phyloP scores from a whole-genome alignment of 2,329 filamentous ascomycete species.

The Westerdykella aurantiaca region DNA sequence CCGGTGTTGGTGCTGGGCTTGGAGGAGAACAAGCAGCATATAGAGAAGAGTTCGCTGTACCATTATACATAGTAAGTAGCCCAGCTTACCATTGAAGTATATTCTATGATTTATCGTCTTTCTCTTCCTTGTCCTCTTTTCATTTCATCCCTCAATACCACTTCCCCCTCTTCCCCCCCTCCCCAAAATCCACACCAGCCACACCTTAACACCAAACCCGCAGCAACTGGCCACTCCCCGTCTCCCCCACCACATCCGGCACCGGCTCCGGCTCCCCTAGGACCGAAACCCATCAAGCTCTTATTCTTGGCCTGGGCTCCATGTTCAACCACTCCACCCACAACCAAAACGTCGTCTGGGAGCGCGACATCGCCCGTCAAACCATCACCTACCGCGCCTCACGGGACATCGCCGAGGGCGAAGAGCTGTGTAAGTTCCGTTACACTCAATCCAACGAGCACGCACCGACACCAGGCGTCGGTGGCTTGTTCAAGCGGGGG shows the following conservation, averaged over 20 bases:
- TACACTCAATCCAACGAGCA: background rate
- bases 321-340: constrained; percentile 54
- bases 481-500: background rate
- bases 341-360: constrained; percentile 53
- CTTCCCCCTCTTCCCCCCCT: background rate
- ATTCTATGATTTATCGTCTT: background rate
- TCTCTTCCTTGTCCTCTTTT: no score
- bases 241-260: background rate
- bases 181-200: background rate
- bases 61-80: constrained; percentile 52
- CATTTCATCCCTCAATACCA: background rate
- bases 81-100: background rate
- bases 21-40: constrained; percentile 45
- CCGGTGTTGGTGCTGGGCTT: constrained; percentile 48
- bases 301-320: constrained; percentile 51
- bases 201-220: background rate
- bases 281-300: constrained; percentile 37
- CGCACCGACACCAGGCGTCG: background rate
- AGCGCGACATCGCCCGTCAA: constrained; percentile 42
- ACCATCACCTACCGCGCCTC: constrained; percentile 48
- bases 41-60: constrained; percentile 47
- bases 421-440: constrained; percentile 48
- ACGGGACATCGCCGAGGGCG: constrained; percentile 46
- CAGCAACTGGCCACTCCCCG: constrained; percentile 9
- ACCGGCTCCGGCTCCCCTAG: background rate